Evolutionary conservation across 768 basidiomycete genomes (phyloP), one percentile per base, ranked within the genome.

Genomic region (Hemileccinum impolitum): DNA sequence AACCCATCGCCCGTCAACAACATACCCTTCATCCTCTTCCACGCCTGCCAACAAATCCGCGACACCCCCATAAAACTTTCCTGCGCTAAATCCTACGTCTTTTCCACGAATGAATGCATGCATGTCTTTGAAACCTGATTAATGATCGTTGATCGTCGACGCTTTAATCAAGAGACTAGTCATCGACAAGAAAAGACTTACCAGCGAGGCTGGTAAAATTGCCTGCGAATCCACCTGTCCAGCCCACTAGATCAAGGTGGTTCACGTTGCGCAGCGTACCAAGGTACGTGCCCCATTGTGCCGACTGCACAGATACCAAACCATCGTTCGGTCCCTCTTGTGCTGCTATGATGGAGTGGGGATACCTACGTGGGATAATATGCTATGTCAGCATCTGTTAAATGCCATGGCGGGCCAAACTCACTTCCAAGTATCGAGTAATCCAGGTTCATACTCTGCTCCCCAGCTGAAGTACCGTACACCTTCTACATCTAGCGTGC

Each of bases 391-490:
- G 35, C 30, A 17, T 32, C 15, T 38, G 21, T 38, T 7, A 3
- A 21, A 38, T 39, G 17, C 0, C 18, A 11, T 3, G 13, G 19
- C 7, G 14, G n/a, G 31, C 8, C 5, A 39, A 30, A 48, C 75
- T 58, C 50, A 67, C 71, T 87, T 87, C 82, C 90, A 96, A 0
- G 92, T 88, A 68, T 98, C 94, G 39, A 98, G 83, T 41, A 95
- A 68, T 1, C 90, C 88, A 6, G 96, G 95, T 14, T 87, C 80
- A 62, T 94, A 94, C 12, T 77, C 77, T 3, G 96, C 96, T 11
- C 96, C 96, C 90, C 93, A 99, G 61, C 90, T 93, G 58, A 90
- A 95, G 68, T 99, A 99, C 54, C 80, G 77, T 46, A 98, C 86
- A 19, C 79, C 81, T 1, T 79, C 74, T 0, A 85, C 78, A 57